A percentile compares a stretch with the other conserved stretches of the same genome.
phyloP scores from a whole-genome alignment of 31 red algal genomes.

The Bonnemaisonia californica region DNA sequence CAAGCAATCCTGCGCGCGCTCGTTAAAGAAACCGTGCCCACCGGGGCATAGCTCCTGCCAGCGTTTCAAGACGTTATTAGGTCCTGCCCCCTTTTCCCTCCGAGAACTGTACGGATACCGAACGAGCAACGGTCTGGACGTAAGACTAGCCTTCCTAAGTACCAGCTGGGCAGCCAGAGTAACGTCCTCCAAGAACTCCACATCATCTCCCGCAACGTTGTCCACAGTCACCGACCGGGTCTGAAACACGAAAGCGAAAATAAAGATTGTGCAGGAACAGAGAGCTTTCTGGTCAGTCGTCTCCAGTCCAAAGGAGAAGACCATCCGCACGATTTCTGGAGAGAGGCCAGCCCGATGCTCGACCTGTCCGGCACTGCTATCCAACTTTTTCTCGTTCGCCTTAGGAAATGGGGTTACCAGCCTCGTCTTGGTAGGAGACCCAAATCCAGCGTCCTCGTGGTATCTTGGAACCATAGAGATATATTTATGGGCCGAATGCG shows the following conservation, averaged over 20 bases:
- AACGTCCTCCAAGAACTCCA: too few species aligned
- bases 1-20: too few species aligned
- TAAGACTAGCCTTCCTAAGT: too few species aligned
- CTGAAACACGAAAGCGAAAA: not conserved
- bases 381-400: not conserved
- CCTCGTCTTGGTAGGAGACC: not conserved
- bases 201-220: not conserved
- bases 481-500: not conserved
- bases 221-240: not conserved
- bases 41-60: too few species aligned
- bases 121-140: too few species aligned
- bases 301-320: not conserved
- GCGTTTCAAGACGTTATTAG: too few species aligned
- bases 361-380: not conserved
- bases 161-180: too few species aligned
- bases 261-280: not conserved
- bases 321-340: not conserved
- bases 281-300: not conserved
- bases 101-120: too few species aligned
- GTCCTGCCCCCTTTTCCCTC: too few species aligned
- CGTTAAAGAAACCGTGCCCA: too few species aligned
- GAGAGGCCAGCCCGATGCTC: not conserved
- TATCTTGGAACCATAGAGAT: not conserved
- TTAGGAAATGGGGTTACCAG: not conserved
- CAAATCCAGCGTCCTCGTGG: not conserved